These are phyloP conservation scores for Alliaria petiolata DNA, from an alignment of 345 rosid species.

Conservation along the genomic window DNA sequence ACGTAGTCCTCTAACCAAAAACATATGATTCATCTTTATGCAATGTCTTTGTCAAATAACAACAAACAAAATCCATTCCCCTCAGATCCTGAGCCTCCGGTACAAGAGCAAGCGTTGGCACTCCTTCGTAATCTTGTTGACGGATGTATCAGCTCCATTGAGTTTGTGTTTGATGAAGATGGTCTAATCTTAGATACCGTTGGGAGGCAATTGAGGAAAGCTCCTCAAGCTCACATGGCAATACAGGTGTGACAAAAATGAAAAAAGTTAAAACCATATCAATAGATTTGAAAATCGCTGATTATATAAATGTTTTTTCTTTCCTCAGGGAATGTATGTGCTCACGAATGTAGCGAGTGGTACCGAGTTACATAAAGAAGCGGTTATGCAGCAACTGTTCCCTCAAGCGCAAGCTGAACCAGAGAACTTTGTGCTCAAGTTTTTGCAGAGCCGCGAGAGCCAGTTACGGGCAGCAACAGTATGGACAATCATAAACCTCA, in stretches of 20 bases:
- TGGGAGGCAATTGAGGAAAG: constrained; percentile 59
- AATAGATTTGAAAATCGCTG: background rate
- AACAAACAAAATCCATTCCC: constrained; percentile 13
- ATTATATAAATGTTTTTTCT: background rate
- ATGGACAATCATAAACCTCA: constrained; percentile 80
- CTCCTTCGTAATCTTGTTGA: constrained; percentile 83
- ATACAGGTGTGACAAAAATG: constrained; percentile 47
- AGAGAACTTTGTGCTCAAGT: constrained; percentile 49
- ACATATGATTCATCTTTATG: background rate
- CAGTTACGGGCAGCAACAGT: constrained; percentile 66
- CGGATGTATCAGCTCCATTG: constrained; percentile 59
- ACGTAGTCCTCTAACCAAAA: too few relatives aligned
- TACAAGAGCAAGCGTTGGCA: constrained; percentile 89
- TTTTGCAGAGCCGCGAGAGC: constrained; percentile 66
- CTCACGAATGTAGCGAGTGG: constrained; percentile 81
- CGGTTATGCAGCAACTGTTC: constrained; percentile 69
- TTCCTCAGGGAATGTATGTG: constrained; percentile 72
- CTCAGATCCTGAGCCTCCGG: constrained; percentile 73
- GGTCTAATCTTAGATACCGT: constrained; percentile 63
- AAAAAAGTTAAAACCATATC: background rate
- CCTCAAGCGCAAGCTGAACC: constrained; percentile 33
- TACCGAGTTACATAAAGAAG: constrained; percentile 83
- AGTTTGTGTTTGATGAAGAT: constrained; percentile 62
- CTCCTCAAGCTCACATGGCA: constrained; percentile 57
- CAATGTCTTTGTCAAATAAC: constrained; percentile 9